Percentiles rank a stretch among this genome's conserved stretches.
Evolutionary conservation across 2,329 filamentous ascomycete genomes (phyloP).

Genomic region (Sclerotinia sclerotiorum): DNA sequence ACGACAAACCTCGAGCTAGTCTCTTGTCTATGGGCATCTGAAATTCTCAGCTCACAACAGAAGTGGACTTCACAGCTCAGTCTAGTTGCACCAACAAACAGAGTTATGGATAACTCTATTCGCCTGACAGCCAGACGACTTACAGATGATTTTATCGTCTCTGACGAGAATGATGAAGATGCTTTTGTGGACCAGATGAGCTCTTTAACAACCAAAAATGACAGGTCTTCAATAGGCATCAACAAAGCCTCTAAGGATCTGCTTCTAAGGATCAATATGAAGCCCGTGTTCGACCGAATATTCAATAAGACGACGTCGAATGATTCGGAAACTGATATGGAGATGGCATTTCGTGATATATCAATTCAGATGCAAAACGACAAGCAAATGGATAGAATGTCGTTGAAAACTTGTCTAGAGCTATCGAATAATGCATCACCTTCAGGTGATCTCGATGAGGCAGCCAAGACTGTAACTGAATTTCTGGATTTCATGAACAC

Average conservation of each 20-base stretch:
- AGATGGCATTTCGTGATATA: constrained; percentile 15
- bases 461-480: constrained; percentile 26
- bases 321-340: constrained; percentile 4
- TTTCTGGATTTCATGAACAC: constrained; percentile 32
- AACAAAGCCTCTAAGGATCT: constrained; percentile 1
- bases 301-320: constrained; percentile 2
- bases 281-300: constrained; percentile 11
- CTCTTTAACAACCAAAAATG: background rate
- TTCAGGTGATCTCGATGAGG: constrained; percentile 35
- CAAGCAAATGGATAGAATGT: constrained; percentile 24
- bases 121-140: constrained; percentile 20
- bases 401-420: constrained; percentile 29
- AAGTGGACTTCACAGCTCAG: constrained; percentile 5
- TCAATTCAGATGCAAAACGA: constrained; percentile 19
- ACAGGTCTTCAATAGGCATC: background rate
- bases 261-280: constrained; percentile 21
- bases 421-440: constrained; percentile 28
- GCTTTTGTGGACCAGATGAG: background rate
- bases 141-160: constrained; percentile 36
- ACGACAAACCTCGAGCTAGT: constrained; percentile 47
- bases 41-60: constrained; percentile 3
- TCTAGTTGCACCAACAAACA: constrained; percentile 26
- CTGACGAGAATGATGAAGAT: constrained; percentile 28
- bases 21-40: constrained; percentile 42
- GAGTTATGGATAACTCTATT: constrained; percentile 19